Evolutionary conservation across 305 asterid species (phyloP), one percentile per base, ranked within the genome.

Genomic region (Fraxinus velutina): DNA sequence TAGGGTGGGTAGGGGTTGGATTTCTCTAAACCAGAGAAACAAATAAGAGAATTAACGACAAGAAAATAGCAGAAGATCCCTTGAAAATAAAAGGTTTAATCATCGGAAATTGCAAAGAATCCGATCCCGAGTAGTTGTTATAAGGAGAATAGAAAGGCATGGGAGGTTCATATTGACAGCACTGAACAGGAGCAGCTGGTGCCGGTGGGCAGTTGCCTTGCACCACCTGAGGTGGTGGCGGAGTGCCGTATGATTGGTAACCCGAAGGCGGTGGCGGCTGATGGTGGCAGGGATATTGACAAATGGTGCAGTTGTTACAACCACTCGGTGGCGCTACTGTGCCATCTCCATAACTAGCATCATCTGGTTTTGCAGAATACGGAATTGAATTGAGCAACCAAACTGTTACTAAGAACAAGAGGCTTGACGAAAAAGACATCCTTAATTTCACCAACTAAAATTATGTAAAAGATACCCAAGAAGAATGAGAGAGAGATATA

Each of bases 291-390:
- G 85, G 84, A 83, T 78, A 87, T 78, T 83, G 89, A 33, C 90
- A 87, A 17, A 86, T 86, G 79, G 89, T 79, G 84, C 91, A 86
- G 81, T 86, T 86, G 52, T 76, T 64, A 24, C 90, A 88, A 5
- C 84, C 60, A 68, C 7, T 13, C 0, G 83, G 79, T 32, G 87
- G 24, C 2, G 84, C 72, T 4, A 34, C 7, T 17, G 73, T 44
- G 37, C 78, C 89, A 73, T 82, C 88, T 2, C 86, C 87, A 42
- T 47, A 70, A 24, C 77, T 60, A 12, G 19, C 60, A 9, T 81
- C 89, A 62, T 87, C 79, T 70, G 89, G 76, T 19, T 17, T 78
- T 24, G 81, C 84, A 6, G 82, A 64, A 34, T 68, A 39, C 3
- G 27, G 70, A 71, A 68, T 57, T 29, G 80, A 60, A 39, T 85